A percentile compares a stretch with the other conserved stretches of the same genome.
These are phyloP conservation scores for Penicillium atrosanguineum DNA, from an alignment of 495 filamentous ascomycete genomes.

Conservation along the genomic window DNA sequence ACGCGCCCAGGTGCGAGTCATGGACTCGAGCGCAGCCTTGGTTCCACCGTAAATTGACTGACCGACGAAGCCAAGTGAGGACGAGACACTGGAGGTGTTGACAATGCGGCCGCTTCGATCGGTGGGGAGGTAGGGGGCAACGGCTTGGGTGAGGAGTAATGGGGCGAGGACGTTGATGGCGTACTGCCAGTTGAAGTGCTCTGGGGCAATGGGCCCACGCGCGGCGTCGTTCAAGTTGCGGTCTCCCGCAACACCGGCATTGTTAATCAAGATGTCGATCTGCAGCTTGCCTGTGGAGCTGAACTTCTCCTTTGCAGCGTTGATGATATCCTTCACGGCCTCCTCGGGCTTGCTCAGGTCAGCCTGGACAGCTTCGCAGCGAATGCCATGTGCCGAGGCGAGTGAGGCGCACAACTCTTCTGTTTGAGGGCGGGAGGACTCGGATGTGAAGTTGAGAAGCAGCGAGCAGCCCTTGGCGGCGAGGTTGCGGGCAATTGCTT, in stretches of 20 bases:
- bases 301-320: constrained; percentile 50
- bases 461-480: constrained; percentile 70
- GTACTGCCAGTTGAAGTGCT: constrained; percentile 70
- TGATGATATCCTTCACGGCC: constrained; percentile 29
- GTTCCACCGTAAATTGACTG: constrained; percentile 84
- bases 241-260: constrained; percentile 70
- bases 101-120: constrained; percentile 78
- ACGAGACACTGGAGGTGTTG: constrained; percentile 71
- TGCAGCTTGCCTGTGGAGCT: constrained; percentile 53
- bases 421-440: constrained; percentile 42
- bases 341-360: constrained; percentile 50
- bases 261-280: constrained; percentile 88
- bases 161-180: constrained; percentile 83
- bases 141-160: constrained; percentile 73
- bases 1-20: constrained; percentile 85
- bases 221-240: constrained; percentile 55
- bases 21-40: constrained; percentile 87
- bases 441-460: constrained; percentile 71
- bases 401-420: constrained; percentile 44
- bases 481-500: constrained; percentile 76
- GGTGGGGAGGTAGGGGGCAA: constrained; percentile 64
- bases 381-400: constrained; percentile 37
- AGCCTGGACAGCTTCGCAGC: constrained; percentile 54
- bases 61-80: constrained; percentile 63
- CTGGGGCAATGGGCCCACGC: constrained; percentile 40